Conservation (phyloP, 768 basidiomycete species). For the Ramaria sp. region DNA sequence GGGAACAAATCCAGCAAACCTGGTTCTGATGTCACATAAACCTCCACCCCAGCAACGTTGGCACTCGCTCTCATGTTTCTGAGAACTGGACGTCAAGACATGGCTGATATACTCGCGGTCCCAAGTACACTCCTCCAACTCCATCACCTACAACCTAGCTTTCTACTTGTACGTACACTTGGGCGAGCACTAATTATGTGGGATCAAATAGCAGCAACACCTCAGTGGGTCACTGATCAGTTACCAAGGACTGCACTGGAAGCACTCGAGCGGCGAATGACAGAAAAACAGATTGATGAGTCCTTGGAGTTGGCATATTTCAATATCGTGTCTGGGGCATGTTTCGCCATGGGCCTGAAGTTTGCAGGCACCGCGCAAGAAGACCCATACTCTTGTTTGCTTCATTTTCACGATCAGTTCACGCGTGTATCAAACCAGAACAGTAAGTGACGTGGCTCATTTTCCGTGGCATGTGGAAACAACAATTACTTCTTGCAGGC, state of each 20-base stretch:
- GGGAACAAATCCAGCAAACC: slow-evolving; percentile 19
- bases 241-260: slow-evolving; percentile 57
- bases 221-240: slow-evolving; percentile 62
- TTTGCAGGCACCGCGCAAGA: slow-evolving; percentile 90
- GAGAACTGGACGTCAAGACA: slow-evolving; percentile 69
- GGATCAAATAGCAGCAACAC: slow-evolving; percentile 60
- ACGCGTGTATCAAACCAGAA: slow-evolving; percentile 57
- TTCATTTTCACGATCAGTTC: slow-evolving; percentile 73
- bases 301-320: slow-evolving; percentile 83
- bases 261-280: slow-evolving; percentile 35
- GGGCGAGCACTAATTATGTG: slow-evolving; percentile 79
- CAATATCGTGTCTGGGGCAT: slow-evolving; percentile 83
- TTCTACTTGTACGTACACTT: slow-evolving; percentile 74
- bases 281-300: slow-evolving; percentile 46
- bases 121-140: slow-evolving; percentile 73
- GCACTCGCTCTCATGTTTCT: slow-evolving; percentile 92
- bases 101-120: slow-evolving; percentile 76
- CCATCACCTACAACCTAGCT: slow-evolving; percentile 80
- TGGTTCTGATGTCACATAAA: slow-evolving; percentile 77
- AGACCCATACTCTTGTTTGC: slow-evolving; percentile 76
- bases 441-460: slow-evolving; percentile 34
- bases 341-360: slow-evolving; percentile 86
- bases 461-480: not conserved
- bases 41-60: slow-evolving; percentile 84
- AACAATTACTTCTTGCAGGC: slow-evolving; percentile 29